Evolutionary conservation across 208 protist genomes (phyloP).

Genomic region (Trypanosomatidae sp.): DNA sequence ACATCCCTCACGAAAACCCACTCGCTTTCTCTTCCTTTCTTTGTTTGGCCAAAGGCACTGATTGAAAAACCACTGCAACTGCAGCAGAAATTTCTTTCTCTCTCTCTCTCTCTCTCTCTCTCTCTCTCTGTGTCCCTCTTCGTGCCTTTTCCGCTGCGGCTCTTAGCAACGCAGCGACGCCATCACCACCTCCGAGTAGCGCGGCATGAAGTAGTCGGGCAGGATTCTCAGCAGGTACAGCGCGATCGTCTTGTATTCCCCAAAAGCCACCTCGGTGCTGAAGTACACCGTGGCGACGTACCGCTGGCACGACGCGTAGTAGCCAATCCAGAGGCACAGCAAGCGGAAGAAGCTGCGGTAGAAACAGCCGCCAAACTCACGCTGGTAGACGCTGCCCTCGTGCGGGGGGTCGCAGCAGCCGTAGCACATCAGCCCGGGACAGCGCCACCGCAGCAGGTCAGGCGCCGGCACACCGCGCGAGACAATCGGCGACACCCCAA

Average conservation of each 20-base stretch:
- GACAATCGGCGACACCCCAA: no score
- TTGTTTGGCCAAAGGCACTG: no score
- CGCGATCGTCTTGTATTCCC: conserved; percentile 64
- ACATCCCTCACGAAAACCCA: no score
- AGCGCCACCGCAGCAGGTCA: conserved; percentile 18
- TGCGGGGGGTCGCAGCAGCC: conserved; percentile 58
- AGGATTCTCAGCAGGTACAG: conserved; percentile 68
- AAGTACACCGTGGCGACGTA: conserved; percentile 85
- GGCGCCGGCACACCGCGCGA: no score
- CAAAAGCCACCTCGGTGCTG: conserved; percentile 79
- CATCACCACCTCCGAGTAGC: conserved; percentile 6
- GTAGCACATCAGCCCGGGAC: conserved; percentile 25
- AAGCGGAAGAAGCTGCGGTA: conserved; percentile 84
- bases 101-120: no score
- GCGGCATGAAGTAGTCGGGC: conserved; percentile 64
- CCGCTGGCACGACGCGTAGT: conserved; percentile 76
- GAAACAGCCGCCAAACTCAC: conserved; percentile 68
- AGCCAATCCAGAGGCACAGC: conserved; percentile 81
- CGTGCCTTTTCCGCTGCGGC: not conserved
- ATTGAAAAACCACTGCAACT: no score
- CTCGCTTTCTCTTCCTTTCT: no score
- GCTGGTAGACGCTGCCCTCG: conserved; percentile 54
- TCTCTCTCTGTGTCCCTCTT: not conserved
- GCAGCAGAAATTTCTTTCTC: no score
- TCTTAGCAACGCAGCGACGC: not conserved